Percentiles rank a stretch among this genome's conserved stretches.
Conservation (phyloP, 495 filamentous ascomycete genomes). For the Lindgomyces ingoldianus region DNA sequence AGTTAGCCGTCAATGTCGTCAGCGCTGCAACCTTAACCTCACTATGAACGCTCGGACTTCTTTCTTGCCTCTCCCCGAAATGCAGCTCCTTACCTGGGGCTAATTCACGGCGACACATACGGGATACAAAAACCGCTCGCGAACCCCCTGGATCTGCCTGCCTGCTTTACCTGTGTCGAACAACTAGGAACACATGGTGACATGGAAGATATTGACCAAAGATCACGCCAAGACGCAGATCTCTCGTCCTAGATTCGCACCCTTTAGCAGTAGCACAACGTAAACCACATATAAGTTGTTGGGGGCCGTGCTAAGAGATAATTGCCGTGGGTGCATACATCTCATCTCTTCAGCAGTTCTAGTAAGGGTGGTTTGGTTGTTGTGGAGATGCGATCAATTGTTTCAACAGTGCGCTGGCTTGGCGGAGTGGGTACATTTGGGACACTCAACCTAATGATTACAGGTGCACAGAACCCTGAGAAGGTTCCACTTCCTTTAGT, state of each 20-base stretch:
- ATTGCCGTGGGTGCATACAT: neutral
- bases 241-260: constrained; percentile 16
- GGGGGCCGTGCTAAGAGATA: constrained; percentile 31
- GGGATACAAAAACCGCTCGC: neutral
- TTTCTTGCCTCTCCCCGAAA: neutral
- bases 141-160: neutral
- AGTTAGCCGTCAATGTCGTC: no score
- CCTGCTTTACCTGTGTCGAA: neutral
- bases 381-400: no score
- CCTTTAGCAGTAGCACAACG: neutral
- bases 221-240: constrained; percentile 28
- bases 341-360: neutral
- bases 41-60: neutral
- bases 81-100: neutral
- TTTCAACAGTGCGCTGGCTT: constrained; percentile 13
- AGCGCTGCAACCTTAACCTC: neutral
- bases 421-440: constrained; percentile 15
- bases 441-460: no score
- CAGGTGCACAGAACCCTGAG: neutral
- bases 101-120: neutral
- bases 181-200: constrained; percentile 8
- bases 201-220: constrained; percentile 6
- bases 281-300: constrained; percentile 9
- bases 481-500: constrained; percentile 8
- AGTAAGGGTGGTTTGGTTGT: no score